These are phyloP conservation scores for Puccinia horiana DNA, from an alignment of 1,284 basidiomycete genomes.

Conservation along the genomic window DNA sequence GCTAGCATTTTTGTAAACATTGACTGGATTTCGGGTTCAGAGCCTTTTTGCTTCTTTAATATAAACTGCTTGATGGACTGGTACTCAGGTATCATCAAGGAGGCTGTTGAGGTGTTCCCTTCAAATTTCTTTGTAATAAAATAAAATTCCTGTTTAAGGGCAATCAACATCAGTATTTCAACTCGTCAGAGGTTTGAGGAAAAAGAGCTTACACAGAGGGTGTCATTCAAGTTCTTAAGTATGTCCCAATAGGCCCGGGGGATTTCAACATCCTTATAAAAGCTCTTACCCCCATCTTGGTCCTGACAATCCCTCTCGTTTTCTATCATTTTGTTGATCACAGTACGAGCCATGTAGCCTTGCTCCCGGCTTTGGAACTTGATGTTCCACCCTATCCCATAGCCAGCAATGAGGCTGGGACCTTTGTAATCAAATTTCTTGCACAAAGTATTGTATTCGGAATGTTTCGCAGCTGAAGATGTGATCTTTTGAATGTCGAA, in stretches of 20 bases:
- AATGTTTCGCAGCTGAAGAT: neutral
- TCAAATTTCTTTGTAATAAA: too few species aligned
- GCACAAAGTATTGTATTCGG: neutral
- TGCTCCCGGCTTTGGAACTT: neutral
- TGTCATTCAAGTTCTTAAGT: neutral
- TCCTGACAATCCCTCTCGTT: neutral
- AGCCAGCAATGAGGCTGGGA: neutral
- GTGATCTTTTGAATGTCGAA: conserved; percentile 1
- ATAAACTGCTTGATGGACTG: neutral
- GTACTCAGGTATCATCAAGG: neutral
- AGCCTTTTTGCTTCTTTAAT: neutral
- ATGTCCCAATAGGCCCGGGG: neutral
- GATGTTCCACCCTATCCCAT: neutral
- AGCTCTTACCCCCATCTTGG: neutral
- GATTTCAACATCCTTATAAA: neutral
- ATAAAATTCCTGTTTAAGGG: neutral
- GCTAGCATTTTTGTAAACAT: neutral
- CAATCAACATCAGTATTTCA: neutral
- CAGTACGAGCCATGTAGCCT: neutral
- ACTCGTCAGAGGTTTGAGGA: neutral
- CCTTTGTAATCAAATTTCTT: neutral
- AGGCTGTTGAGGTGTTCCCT: neutral
- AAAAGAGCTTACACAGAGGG: neutral
- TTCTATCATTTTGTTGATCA: neutral
- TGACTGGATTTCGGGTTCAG: neutral